Conservation (phyloP, 768 basidiomycete species). For the Mycena rosella region DNA sequence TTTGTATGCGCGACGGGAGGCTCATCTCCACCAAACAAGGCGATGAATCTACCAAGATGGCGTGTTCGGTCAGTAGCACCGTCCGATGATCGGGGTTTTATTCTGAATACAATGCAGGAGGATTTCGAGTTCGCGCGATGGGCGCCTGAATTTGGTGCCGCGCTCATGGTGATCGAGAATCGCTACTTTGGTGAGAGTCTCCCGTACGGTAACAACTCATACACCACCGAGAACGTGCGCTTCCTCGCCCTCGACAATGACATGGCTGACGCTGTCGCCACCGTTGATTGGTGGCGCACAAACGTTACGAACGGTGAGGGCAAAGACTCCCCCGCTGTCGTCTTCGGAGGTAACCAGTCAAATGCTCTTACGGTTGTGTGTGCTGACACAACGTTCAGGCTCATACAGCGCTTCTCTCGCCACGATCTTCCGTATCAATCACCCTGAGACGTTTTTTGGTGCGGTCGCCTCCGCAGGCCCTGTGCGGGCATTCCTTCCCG, state of each 20-base stretch:
- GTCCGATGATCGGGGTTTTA: too few species aligned
- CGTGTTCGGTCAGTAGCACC: too few species aligned
- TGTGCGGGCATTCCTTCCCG: conserved; percentile 9
- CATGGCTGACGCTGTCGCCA: conserved; percentile 1
- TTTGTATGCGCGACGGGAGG: not conserved
- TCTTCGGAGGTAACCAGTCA: too few species aligned
- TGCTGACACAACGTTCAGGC: too few species aligned
- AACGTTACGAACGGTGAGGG: conserved; percentile 12
- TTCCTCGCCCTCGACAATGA: conserved; percentile 16
- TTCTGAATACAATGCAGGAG: not conserved
- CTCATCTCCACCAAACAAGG: too few species aligned
- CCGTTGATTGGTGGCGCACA: conserved; percentile 16
- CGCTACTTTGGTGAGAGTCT: conserved; percentile 13
- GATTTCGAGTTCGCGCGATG: conserved; percentile 3
- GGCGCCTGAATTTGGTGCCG: conserved; percentile 12
- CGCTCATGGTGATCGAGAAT: conserved; percentile 1
- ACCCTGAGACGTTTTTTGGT: conserved; percentile 16
- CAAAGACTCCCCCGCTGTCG: too few species aligned
- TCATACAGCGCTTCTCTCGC: conserved; percentile 12
- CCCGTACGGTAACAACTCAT: conserved; percentile 6
- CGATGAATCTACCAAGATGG: too few species aligned
- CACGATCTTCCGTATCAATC: conserved; percentile 10
- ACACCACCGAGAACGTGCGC: conserved; percentile 9
- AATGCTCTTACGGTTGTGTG: too few species aligned
- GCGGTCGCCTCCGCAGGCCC: conserved; percentile 9